Conservation (phyloP, 1,284 basidiomycete species). For the Neonothopanus nambi region DNA sequence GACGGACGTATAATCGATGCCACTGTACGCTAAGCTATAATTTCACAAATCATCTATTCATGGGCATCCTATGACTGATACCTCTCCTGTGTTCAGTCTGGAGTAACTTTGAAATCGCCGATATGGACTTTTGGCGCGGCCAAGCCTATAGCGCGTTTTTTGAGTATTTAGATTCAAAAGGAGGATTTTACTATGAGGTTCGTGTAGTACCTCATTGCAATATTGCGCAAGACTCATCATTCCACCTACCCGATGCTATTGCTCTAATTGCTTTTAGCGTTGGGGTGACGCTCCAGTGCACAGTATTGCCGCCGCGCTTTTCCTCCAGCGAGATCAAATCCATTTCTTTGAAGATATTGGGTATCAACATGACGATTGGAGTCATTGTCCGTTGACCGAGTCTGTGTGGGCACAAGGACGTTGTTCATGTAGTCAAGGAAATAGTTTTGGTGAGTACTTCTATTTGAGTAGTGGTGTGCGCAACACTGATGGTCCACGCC, state of each 20-base stretch:
- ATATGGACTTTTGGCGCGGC: too few relatives aligned
- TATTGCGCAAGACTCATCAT: not conserved
- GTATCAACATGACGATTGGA: constrained; percentile 53
- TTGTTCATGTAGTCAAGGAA: constrained; percentile 43
- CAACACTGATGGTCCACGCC: not conserved
- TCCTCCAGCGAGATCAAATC: constrained; percentile 61
- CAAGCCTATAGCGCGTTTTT: too few relatives aligned
- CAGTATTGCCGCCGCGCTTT: constrained; percentile 65
- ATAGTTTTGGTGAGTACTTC: constrained; percentile 40
- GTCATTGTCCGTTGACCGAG: constrained; percentile 49
- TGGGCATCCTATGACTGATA: not conserved
- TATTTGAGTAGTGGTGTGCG: not conserved
- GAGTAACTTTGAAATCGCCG: too few relatives aligned
- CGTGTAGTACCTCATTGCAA: too few relatives aligned
- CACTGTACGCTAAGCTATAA: constrained; percentile 61
- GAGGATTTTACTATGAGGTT: constrained; percentile 75
- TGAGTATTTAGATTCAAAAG: too few relatives aligned
- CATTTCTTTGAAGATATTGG: constrained; percentile 61
- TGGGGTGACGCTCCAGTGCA: constrained; percentile 80
- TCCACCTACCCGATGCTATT: not conserved
- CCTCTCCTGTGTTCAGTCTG: constrained; percentile 42
- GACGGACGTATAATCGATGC: constrained; percentile 67
- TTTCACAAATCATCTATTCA: not conserved
- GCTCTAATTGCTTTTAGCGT: constrained; percentile 32
- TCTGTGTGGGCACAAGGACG: constrained; percentile 42